These are phyloP conservation scores for Aspergillus sclerotiicarbonarius DNA, from an alignment of 495 filamentous ascomycete genomes.

Conservation along the genomic window DNA sequence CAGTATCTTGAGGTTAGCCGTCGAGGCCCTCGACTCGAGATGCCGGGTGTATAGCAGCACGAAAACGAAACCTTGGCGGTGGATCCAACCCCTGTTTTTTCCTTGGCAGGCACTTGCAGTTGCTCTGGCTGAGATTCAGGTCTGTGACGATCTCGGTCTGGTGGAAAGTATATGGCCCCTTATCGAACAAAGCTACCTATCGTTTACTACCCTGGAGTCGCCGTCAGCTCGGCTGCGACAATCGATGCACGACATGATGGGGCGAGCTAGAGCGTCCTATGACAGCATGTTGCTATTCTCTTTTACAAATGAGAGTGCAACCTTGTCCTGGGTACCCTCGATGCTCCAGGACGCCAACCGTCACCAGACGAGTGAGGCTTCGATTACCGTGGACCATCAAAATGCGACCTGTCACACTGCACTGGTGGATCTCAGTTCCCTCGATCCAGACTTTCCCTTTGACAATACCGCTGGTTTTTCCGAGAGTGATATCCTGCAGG, in stretches of 20 bases:
- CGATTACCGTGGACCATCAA: too few relatives aligned
- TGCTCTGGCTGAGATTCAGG: background rate
- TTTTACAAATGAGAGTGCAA: too few relatives aligned
- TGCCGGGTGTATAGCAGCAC: background rate
- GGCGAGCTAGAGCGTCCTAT: background rate
- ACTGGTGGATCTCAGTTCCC: too few relatives aligned
- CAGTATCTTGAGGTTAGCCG: background rate
- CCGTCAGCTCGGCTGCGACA: background rate
- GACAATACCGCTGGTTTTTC: too few relatives aligned
- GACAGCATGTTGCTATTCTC: too few relatives aligned
- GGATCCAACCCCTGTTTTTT: background rate
- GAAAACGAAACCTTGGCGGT: background rate
- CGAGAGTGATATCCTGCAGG: too few relatives aligned
- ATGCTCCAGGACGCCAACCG: too few relatives aligned
- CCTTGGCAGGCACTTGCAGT: background rate
- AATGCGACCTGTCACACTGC: too few relatives aligned
- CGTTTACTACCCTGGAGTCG: background rate
- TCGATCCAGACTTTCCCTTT: too few relatives aligned
- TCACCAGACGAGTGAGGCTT: too few relatives aligned
- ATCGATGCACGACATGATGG: background rate
- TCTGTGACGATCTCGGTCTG: background rate
- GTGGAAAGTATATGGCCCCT: background rate
- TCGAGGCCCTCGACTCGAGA: background rate
- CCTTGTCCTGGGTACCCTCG: too few relatives aligned
- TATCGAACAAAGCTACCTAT: background rate